Conservation (phyloP, 495 filamentous ascomycete genomes). For the Lasiosphaeria miniovina region DNA sequence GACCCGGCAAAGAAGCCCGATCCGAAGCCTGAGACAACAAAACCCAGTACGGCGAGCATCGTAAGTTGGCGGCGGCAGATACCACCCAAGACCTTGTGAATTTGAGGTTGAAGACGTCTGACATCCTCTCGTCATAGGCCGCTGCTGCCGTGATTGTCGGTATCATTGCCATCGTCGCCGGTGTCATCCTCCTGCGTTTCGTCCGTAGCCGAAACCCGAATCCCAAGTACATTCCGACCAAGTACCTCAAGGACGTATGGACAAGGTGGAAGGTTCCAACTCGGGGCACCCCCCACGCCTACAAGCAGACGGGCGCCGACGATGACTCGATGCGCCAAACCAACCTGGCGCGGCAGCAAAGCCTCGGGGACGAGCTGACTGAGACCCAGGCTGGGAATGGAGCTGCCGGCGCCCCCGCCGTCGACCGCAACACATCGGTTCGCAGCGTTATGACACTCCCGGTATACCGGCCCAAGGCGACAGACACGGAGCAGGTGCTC, state of each 20-base stretch:
- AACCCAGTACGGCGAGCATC: constrained; percentile 13
- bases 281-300: constrained; percentile 11
- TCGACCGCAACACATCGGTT: constrained; percentile 82
- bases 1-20: not conserved
- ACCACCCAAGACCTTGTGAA: not conserved
- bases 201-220: constrained; percentile 35
- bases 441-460: constrained; percentile 92
- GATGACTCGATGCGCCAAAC: constrained; percentile 23
- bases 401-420: constrained; percentile 23
- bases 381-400: constrained; percentile 11
- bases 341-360: constrained; percentile 24
- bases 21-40: constrained; percentile 6
- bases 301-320: constrained; percentile 22
- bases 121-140: constrained; percentile 15
- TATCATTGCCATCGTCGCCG: constrained; percentile 19
- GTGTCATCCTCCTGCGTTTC: constrained; percentile 17
- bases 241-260: constrained; percentile 59
- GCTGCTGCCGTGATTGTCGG: constrained; percentile 21
- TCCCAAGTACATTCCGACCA: constrained; percentile 57
- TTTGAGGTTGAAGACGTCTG: not conserved
- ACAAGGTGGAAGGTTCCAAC: constrained; percentile 50
- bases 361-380: constrained; percentile 16
- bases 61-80: constrained; percentile 2
- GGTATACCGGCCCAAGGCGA: constrained; percentile 64
- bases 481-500: constrained; percentile 77